Conservation (phyloP, 768 basidiomycete species). For the Suillus paluster region DNA sequence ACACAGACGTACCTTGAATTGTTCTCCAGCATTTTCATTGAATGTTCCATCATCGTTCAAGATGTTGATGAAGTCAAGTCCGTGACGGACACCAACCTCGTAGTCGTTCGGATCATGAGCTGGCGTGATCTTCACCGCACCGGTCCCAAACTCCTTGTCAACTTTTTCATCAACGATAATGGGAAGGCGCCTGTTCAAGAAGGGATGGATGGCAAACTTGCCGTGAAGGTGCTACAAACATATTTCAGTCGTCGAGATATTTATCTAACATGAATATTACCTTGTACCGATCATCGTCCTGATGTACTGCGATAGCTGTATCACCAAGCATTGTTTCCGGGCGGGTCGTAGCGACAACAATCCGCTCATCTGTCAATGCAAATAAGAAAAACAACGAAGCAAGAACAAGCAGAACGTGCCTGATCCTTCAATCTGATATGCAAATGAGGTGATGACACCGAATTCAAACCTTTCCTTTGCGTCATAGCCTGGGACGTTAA, state of each 20-base stretch:
- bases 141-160: slow-evolving; percentile 96
- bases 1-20: slow-evolving; percentile 60
- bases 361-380: slow-evolving; percentile 69
- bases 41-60: slow-evolving; percentile 96
- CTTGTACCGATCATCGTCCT: slow-evolving; percentile 88
- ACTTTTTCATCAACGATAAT: slow-evolving; percentile 84
- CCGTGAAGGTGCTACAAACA: slow-evolving; percentile 81
- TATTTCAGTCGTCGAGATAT: background rate
- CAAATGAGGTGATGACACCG: slow-evolving; percentile 95
- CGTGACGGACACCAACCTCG: slow-evolving; percentile 87
- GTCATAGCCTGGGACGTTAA: slow-evolving; percentile 95
- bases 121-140: slow-evolving; percentile 98
- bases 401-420: slow-evolving; percentile 45
- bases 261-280: slow-evolving; percentile 33
- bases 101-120: slow-evolving; percentile 98
- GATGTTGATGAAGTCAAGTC: slow-evolving; percentile 91
- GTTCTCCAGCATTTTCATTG: slow-evolving; percentile 84
- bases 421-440: slow-evolving; percentile 87
- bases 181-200: slow-evolving; percentile 82
- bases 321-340: slow-evolving; percentile 99
- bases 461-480: slow-evolving; percentile 96
- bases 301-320: slow-evolving; percentile 96
- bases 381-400: background rate
- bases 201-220: slow-evolving; percentile 89
- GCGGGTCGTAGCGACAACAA: slow-evolving; percentile 95